Base-by-base conservation (phyloP, 257 asterid genomes). In the Solanum piurae region DNA sequence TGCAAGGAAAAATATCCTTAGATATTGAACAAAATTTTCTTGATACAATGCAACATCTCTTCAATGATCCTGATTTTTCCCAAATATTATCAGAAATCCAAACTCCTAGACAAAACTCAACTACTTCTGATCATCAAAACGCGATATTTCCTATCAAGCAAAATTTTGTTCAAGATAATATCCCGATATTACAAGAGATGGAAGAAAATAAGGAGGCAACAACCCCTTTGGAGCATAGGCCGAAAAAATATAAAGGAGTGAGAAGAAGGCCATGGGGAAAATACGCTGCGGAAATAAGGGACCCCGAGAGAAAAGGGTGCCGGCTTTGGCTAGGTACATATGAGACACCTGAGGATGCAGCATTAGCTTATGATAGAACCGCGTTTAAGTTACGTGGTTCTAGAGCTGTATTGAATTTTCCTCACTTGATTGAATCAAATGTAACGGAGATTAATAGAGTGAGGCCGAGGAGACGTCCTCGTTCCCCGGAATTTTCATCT, bases 231-330 rank as follows among this genome's bases (percentile, higher is more conserved):
- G 84, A 77, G 3, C 1, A 52, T 52, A 42, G 3, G 49, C 44
- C 9, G 37, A 84, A 60, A 8, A 52, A 66, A 40, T 84, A 84
- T 20, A 55, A 66, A 58, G 87, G 87, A 37, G 87, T 84, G 25
- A 84, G 87, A 21, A 10, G 76, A 16, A 33, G 76, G 60, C 87
- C 87, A 38, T 84, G 87, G 87, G 87, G 87, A 37, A 84, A 58
- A n/a, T 84, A 34, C n/a, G 87, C 87, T 1, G 87, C 87, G 2
- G 87, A 55, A 66, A 84, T 84, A 84, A 55, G 87, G 74, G 87
- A 84, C 23, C 87, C 87, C 2, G 3, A 62, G 1, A 58, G 86
- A 11, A 83, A 20, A 49, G 86, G 86, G 2, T 49, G 73, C 33
- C 0, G 86, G 25, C 71, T 52, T 18, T 84, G 87, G 87, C 75